phyloP scores from a whole-genome alignment of 768 basidiomycete species.

The Macrocybe gigantea region DNA sequence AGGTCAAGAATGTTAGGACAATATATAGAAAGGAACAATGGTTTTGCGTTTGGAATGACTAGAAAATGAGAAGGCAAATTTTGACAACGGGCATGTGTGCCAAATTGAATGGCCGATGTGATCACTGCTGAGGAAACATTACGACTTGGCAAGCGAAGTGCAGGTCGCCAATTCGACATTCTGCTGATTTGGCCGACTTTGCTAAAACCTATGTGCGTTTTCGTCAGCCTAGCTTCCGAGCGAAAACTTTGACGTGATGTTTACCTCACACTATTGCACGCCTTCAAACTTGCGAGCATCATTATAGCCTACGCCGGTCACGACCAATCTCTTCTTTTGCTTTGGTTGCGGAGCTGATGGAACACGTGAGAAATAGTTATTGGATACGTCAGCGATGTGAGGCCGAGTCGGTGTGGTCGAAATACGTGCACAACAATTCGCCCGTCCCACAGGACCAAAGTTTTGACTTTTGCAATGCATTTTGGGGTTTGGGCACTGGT shows the following conservation, averaged over 20 bases:
- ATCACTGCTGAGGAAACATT: too few relatives aligned
- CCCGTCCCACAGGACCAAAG: too few relatives aligned
- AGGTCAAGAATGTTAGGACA: too few relatives aligned
- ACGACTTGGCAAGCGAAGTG: slow-evolving; percentile 64
- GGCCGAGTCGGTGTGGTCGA: slow-evolving; percentile 17
- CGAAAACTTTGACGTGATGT: slow-evolving; percentile 8
- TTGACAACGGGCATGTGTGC: too few relatives aligned
- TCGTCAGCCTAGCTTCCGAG: background rate
- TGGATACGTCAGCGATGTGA: slow-evolving; percentile 30
- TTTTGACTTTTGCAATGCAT: too few relatives aligned
- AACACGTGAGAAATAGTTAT: slow-evolving; percentile 26
- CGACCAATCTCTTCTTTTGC: slow-evolving; percentile 60
- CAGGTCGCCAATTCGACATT: slow-evolving; percentile 71
- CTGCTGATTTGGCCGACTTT: slow-evolving; percentile 68
- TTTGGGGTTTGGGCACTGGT: too few relatives aligned
- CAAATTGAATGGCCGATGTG: too few relatives aligned
- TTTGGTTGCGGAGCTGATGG: slow-evolving; percentile 34
- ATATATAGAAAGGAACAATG: too few relatives aligned
- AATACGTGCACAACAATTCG: too few relatives aligned
- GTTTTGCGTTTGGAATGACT: too few relatives aligned
- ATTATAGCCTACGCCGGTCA: slow-evolving; percentile 59
- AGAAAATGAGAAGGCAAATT: too few relatives aligned
- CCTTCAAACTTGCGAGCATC: slow-evolving; percentile 64
- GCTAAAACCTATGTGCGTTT: slow-evolving; percentile 51
- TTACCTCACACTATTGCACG: slow-evolving; percentile 72